A percentile compares a stretch with the other conserved stretches of the same genome.
Evolutionary conservation across 83 land plant genomes (phyloP).

Genomic region (Diphasiastrum complanatum): DNA sequence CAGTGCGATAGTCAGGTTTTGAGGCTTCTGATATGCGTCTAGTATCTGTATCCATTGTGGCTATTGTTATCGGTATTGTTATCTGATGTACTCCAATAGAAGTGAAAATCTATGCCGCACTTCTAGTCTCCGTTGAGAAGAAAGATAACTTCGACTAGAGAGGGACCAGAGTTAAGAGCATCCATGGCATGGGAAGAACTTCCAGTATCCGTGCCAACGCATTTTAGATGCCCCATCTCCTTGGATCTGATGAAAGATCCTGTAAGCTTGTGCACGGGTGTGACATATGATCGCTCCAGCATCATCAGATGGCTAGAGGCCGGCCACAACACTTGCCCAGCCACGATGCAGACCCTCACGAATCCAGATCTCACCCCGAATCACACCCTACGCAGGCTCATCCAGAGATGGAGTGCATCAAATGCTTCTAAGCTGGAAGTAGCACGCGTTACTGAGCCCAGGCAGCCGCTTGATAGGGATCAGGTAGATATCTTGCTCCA

Average conservation of each 20-base stretch:
- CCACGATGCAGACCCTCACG: slow-evolving; percentile 29
- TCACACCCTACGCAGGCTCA: slow-evolving; percentile 51
- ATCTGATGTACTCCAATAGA: no score
- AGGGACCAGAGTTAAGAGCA: no score
- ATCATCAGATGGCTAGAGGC: slow-evolving; percentile 52
- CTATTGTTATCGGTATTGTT: no score
- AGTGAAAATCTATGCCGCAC: no score
- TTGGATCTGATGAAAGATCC: slow-evolving; percentile 58
- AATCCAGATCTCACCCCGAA: slow-evolving; percentile 39
- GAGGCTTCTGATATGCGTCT: no score
- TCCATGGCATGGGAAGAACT: no score
- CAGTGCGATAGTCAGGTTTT: no score
- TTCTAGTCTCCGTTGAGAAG: no score
- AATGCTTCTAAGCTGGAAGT: slow-evolving; percentile 39
- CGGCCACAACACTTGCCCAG: slow-evolving; percentile 41
- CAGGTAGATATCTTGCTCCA: slow-evolving; percentile 30
- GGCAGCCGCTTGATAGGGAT: slow-evolving; percentile 29
- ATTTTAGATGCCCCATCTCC: slow-evolving; percentile 56
- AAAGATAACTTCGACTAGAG: no score
- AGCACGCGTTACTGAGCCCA: slow-evolving; percentile 53
- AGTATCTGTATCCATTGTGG: no score
- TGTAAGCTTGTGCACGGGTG: slow-evolving; percentile 47
- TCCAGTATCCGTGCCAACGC: slow-evolving; percentile 44
- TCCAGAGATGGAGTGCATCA: slow-evolving; percentile 52
- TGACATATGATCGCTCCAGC: slow-evolving; percentile 53